Evolutionary conservation across 2,329 filamentous ascomycete species (phyloP).

Genomic region (Torrubiella hemipterigena): DNA sequence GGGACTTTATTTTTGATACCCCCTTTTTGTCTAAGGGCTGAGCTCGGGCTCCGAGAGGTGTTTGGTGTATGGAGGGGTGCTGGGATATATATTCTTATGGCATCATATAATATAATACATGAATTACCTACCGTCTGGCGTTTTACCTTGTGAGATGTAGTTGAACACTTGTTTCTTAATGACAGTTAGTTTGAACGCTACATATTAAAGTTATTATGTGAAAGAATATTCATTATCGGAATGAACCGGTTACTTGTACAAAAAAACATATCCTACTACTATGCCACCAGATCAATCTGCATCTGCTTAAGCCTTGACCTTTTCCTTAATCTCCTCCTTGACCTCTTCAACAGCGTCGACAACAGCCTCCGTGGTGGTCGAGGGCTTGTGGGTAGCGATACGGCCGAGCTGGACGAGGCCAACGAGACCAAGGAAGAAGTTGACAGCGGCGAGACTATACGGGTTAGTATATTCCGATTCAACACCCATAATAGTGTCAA

Average conservation of each 20-base stretch:
- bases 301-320: slow-evolving; percentile 13
- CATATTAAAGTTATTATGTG: neutral
- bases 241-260: no score
- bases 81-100: no score
- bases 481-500: neutral
- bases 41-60: neutral
- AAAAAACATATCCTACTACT: neutral
- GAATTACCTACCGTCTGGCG: no score
- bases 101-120: no score
- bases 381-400: slow-evolving; percentile 58
- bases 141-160: no score
- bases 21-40: slow-evolving; percentile 1
- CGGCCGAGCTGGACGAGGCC: slow-evolving; percentile 72
- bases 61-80: neutral
- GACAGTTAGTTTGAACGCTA: no score
- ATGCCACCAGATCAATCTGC: neutral
- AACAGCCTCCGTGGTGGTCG: slow-evolving; percentile 41
- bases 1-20: neutral
- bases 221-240: neutral
- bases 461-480: slow-evolving; percentile 3
- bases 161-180: no score
- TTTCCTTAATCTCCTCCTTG: slow-evolving; percentile 26
- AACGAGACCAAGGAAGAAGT: slow-evolving; percentile 92
- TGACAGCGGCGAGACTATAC: slow-evolving; percentile 74
- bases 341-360: slow-evolving; percentile 23